These are phyloP conservation scores for Sequoiadendron giganteum DNA, from an alignment of 75 land plant species.

Conservation along the genomic window DNA sequence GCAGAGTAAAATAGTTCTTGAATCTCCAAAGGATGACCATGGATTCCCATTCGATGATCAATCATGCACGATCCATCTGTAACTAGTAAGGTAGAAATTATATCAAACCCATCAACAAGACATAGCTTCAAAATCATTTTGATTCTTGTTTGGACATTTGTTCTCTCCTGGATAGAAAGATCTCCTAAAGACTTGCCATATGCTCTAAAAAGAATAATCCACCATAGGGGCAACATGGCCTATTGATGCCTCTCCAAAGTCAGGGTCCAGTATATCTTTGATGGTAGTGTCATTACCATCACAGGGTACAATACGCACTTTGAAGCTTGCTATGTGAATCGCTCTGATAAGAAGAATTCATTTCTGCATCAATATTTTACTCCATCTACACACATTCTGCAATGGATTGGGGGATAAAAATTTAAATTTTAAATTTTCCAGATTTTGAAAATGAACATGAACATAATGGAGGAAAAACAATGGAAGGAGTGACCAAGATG, in stretches of 20 bases:
- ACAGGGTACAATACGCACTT: constrained; percentile 74
- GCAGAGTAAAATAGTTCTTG: constrained; percentile 34
- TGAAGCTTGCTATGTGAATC: constrained; percentile 96
- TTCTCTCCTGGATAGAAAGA: constrained; percentile 75
- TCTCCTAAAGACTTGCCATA: constrained; percentile 90
- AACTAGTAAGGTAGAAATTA: constrained; percentile 88
- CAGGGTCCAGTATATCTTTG: constrained; percentile 93
- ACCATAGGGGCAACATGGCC: constrained; percentile 99
- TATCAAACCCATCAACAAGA: constrained; percentile 93
- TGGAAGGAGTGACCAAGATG: too few species aligned
- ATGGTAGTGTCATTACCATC: constrained; percentile 75
- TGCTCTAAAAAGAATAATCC: constrained; percentile 93
- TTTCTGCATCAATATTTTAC: too few species aligned
- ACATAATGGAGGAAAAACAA: too few species aligned
- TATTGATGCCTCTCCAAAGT: constrained; percentile 97
- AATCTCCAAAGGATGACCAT: constrained; percentile 96
- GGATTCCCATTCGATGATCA: constrained; percentile 95
- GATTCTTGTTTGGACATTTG: constrained; percentile 95
- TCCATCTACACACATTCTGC: too few species aligned
- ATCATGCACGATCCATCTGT: constrained; percentile 99
- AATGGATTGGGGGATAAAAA: too few species aligned
- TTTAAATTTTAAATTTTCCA: too few species aligned
- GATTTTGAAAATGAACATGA: too few species aligned
- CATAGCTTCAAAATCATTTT: constrained; percentile 90
- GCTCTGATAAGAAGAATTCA: too few species aligned